These are phyloP conservation scores for Rhododendron ferrugineum DNA, from an alignment of 148 eudicot genomes.

Conservation along the genomic window DNA sequence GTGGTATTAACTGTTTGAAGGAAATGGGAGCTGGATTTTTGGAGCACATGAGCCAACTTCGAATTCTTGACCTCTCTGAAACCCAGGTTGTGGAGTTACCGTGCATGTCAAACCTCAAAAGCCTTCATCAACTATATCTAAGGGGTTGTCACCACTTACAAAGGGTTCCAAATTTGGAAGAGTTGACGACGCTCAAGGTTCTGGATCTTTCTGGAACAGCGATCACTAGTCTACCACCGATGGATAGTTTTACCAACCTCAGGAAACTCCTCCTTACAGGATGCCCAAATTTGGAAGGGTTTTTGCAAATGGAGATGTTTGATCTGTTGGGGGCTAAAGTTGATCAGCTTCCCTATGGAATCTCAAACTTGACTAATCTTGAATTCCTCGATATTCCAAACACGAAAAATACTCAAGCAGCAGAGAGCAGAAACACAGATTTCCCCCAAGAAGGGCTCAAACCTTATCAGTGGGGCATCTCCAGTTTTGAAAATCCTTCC, in stretches of 20 bases:
- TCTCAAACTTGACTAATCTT: conserved; percentile 21
- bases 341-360: conserved; percentile 18
- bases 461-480: conserved; percentile 5
- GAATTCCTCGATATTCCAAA: conserved; percentile 20
- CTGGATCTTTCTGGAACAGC: conserved; percentile 31
- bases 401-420: background rate
- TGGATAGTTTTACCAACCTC: conserved; percentile 7
- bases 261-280: conserved; percentile 14
- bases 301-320: background rate
- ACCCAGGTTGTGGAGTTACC: conserved; percentile 19
- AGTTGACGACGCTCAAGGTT: conserved; percentile 21
- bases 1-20: conserved; percentile 2
- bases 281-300: background rate
- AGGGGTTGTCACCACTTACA: conserved; percentile 15
- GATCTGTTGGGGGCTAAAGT: background rate
- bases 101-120: conserved; percentile 21
- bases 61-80: conserved; percentile 24
- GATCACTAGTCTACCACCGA: background rate
- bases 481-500: conserved; percentile 7
- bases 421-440: background rate
- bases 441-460: background rate
- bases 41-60: conserved; percentile 12
- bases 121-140: conserved; percentile 16
- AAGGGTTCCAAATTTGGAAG: conserved; percentile 10
- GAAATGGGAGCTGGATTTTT: conserved; percentile 12